Evolutionary conservation across 1,139 yeast genomes (phyloP).

Genomic region (Suhomyces terraborum): DNA sequence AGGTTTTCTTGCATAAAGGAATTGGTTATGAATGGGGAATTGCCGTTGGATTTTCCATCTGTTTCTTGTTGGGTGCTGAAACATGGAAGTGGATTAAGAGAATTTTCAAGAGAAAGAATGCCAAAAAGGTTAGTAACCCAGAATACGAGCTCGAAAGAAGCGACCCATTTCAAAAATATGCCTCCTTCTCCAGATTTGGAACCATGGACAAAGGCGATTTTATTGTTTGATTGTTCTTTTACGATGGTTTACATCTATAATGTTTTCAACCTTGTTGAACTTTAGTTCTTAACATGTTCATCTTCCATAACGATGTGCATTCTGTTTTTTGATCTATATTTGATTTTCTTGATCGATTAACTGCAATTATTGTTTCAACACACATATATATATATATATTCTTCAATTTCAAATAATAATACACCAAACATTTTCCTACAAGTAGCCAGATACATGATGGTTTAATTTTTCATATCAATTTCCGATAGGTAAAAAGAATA

Average conservation of each 20-base stretch:
- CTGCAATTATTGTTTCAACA: background rate
- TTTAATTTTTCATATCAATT: background rate
- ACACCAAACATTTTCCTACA: background rate
- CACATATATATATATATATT: background rate
- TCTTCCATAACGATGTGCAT: background rate
- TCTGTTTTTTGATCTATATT: background rate
- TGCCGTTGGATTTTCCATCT: constrained; percentile 25
- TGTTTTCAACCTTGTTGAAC: background rate
- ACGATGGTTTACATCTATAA: background rate
- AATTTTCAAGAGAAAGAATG: constrained; percentile 21
- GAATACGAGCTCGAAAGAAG: constrained; percentile 32
- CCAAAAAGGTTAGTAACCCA: constrained; percentile 23
- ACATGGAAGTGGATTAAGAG: constrained; percentile 32
- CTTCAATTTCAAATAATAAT: background rate
- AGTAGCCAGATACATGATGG: background rate
- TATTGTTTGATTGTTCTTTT: constrained; percentile 3
- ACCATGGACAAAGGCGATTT: constrained; percentile 21
- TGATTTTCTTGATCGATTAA: background rate
- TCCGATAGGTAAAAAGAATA: constrained; percentile 2
- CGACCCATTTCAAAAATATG: constrained; percentile 30
- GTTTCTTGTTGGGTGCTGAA: constrained; percentile 27
- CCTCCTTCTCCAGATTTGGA: constrained; percentile 28
- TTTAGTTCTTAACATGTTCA: constrained; percentile 1
- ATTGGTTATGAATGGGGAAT: constrained; percentile 34
- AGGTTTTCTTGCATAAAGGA: constrained; percentile 29